A percentile compares a stretch with the other conserved stretches of the same genome.
Conservation (phyloP, 257 asterid genomes). For the Nicotiana knightiana region DNA sequence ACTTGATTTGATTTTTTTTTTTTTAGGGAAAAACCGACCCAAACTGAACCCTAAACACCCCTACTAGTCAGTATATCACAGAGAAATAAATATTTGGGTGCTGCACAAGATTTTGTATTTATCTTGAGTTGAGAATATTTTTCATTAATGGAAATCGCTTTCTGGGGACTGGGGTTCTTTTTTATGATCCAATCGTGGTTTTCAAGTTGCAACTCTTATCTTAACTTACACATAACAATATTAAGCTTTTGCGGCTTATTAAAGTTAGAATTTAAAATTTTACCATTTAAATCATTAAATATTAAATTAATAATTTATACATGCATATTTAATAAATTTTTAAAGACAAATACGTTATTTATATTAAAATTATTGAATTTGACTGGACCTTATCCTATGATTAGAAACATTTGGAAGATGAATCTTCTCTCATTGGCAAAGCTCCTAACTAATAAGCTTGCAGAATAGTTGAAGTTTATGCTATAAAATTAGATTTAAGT, state of each 20-base stretch:
- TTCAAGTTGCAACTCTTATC: not conserved
- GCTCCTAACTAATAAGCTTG: not conserved
- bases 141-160: not conserved
- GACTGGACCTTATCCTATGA: rapidly evolving
- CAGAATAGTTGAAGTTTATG: not conserved
- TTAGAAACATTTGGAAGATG: not conserved
- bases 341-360: too few relatives aligned
- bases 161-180: not conserved
- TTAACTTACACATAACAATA: not conserved
- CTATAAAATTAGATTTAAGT: too few relatives aligned
- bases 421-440: not conserved
- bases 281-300: too few relatives aligned
- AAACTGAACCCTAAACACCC: too few relatives aligned
- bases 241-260: not conserved
- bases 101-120: not conserved
- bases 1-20: too few relatives aligned
- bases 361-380: too few relatives aligned
- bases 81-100: not conserved
- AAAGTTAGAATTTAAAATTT: too few relatives aligned
- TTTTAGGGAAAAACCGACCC: too few relatives aligned
- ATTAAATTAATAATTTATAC: too few relatives aligned
- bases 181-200: not conserved
- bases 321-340: too few relatives aligned
- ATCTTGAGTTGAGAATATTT: not conserved
- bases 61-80: not conserved